phyloP scores from a whole-genome alignment of 1,284 basidiomycete species.

The Fomitopsis schrenkii region DNA sequence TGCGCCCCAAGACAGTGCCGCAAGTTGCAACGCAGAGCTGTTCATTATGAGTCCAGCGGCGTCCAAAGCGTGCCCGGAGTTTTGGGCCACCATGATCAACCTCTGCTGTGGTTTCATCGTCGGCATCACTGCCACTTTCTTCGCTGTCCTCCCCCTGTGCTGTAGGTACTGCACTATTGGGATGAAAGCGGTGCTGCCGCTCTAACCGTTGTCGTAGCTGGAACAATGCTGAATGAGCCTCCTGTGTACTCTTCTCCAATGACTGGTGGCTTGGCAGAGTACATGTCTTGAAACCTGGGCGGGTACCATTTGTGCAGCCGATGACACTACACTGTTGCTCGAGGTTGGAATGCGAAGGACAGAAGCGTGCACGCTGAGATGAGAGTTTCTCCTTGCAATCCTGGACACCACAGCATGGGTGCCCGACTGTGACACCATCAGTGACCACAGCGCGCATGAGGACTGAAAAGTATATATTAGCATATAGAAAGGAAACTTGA shows the following conservation, averaged over 20 bases:
- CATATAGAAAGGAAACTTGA: background rate
- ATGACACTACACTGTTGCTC: slow-evolving; percentile 16
- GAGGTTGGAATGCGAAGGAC: slow-evolving; percentile 14
- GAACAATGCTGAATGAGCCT: background rate
- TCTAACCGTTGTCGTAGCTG: background rate
- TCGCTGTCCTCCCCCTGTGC: background rate
- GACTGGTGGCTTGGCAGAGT: background rate
- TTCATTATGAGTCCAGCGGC: slow-evolving; percentile 30
- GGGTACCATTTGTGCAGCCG: background rate
- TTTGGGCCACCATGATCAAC: slow-evolving; percentile 19
- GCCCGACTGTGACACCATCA: slow-evolving; percentile 29
- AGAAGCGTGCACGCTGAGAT: slow-evolving; percentile 24
- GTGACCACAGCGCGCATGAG: slow-evolving; percentile 21
- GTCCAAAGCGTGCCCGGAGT: slow-evolving; percentile 25
- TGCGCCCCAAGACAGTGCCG: slow-evolving; percentile 27
- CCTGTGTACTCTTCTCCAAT: slow-evolving; percentile 2
- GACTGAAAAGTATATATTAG: background rate
- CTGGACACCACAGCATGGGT: slow-evolving; percentile 23
- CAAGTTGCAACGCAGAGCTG: slow-evolving; percentile 29
- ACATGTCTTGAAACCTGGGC: background rate
- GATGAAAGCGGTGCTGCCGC: background rate
- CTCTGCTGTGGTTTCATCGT: slow-evolving; percentile 8
- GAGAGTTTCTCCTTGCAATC: slow-evolving; percentile 19
- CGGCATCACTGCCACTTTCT: background rate
- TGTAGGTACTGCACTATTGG: no score